phyloP scores from a whole-genome alignment of 768 basidiomycete genomes.

The Trametes elegans region DNA sequence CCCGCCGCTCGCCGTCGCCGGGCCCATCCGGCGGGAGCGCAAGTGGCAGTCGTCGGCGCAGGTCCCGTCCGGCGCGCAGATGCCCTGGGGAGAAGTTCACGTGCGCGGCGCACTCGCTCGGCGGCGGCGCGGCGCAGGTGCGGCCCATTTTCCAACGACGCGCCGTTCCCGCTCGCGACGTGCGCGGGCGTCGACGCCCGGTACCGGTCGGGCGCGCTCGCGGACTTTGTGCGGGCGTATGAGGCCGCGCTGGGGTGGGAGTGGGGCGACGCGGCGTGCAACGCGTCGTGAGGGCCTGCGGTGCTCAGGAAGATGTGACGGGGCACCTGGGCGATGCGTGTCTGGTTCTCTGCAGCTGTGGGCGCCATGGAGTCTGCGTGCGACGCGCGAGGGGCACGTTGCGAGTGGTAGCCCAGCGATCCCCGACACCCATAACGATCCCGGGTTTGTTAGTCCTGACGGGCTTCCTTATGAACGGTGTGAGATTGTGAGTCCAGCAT shows the following conservation, averaged over 20 bases:
- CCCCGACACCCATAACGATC: too few relatives aligned
- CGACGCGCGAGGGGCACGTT: too few relatives aligned
- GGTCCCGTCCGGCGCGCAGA: slow-evolving; percentile 42
- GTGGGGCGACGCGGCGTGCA: slow-evolving; percentile 38
- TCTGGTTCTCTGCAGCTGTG: background rate
- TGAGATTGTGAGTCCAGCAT: too few relatives aligned
- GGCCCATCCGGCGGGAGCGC: slow-evolving; percentile 29
- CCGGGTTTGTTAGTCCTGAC: too few relatives aligned
- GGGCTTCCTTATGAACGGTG: too few relatives aligned
- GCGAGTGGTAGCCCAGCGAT: too few relatives aligned
- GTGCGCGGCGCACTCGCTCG: slow-evolving; percentile 34
- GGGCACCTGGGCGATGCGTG: background rate
- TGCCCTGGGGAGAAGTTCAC: slow-evolving; percentile 44
- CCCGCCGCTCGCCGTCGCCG: slow-evolving; percentile 29
- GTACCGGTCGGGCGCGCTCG: slow-evolving; percentile 39
- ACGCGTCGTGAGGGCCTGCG: slow-evolving; percentile 32
- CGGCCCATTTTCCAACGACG: slow-evolving; percentile 41
- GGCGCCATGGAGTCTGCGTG: background rate
- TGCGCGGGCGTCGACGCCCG: slow-evolving; percentile 32
- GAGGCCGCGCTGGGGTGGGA: slow-evolving; percentile 24
- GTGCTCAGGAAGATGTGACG: background rate
- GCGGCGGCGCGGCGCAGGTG: slow-evolving; percentile 34
- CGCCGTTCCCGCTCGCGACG: slow-evolving; percentile 37
- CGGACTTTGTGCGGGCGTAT: slow-evolving; percentile 33
- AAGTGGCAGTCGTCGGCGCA: slow-evolving; percentile 39